phyloP scores from a whole-genome alignment of 352 stramenopile genomes.

The Globisporangium middletonii region DNA sequence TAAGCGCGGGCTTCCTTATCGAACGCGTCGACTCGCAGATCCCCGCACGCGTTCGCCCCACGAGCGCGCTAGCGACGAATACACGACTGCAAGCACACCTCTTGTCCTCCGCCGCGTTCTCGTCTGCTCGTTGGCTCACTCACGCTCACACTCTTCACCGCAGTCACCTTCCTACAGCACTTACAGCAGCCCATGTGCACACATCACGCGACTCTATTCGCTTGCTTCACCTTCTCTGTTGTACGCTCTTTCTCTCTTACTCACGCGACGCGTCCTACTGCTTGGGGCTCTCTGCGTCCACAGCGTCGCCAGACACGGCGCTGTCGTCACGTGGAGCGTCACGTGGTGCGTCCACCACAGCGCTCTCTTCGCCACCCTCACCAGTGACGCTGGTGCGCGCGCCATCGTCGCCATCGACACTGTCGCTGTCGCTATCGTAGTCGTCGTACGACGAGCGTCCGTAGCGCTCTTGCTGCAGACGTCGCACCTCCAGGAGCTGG shows the following conservation, averaged over 20 bases:
- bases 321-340: not conserved
- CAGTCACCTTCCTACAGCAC: not conserved
- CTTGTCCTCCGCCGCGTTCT: not conserved
- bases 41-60: not conserved
- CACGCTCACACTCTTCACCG: not conserved
- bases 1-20: conserved; percentile 16
- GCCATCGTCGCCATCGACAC: conserved; percentile 3
- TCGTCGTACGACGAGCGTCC: conserved; percentile 31
- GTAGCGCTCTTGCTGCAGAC: conserved; percentile 68
- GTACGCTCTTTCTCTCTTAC: not conserved
- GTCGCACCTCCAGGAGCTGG: conserved; percentile 62
- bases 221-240: not conserved
- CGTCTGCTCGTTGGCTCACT: not conserved
- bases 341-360: conserved; percentile 2
- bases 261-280: not conserved
- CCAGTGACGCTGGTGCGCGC: conserved; percentile 9
- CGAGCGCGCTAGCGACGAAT: not conserved
- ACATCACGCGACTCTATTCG: not conserved
- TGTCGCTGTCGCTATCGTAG: conserved; percentile 49
- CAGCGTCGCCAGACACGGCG: not conserved
- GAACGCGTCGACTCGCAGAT: not conserved
- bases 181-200: not conserved
- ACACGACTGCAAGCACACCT: not conserved
- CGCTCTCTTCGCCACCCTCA: conserved; percentile 32
- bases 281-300: not conserved